Percentiles rank a stretch among this genome's conserved stretches.
phyloP scores from a whole-genome alignment of 2,329 filamentous ascomycete species.

The Alternaria triticina region DNA sequence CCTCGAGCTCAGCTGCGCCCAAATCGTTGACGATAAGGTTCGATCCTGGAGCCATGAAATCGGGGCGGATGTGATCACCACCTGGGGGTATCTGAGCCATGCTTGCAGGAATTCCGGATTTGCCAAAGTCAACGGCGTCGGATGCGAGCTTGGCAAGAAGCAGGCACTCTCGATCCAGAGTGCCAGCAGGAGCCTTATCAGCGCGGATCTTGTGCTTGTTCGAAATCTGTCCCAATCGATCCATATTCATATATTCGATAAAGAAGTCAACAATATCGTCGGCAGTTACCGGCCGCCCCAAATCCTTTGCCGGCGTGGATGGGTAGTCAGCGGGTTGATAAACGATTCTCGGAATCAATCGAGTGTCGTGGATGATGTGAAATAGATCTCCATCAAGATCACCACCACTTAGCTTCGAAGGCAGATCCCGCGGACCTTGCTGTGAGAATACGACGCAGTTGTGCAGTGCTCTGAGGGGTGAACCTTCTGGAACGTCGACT shows the following conservation, averaged over 20 bases:
- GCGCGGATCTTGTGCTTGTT: constrained; percentile 52
- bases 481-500: constrained; percentile 62
- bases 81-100: constrained; percentile 23
- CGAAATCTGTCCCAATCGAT: constrained; percentile 52
- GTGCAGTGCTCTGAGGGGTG: constrained; percentile 65
- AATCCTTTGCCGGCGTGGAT: constrained; percentile 60
- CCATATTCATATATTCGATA: constrained; percentile 58
- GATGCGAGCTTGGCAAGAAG: constrained; percentile 49
- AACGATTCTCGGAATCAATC: constrained; percentile 53
- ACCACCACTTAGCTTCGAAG: constrained; percentile 79
- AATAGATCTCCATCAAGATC: constrained; percentile 86
- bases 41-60: constrained; percentile 62
- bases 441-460: constrained; percentile 84
- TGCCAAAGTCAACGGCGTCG: constrained; percentile 41
- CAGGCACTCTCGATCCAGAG: constrained; percentile 40
- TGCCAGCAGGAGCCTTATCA: constrained; percentile 43
- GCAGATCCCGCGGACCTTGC: constrained; percentile 73
- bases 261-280: constrained; percentile 82
- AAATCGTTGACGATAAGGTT: constrained; percentile 42
- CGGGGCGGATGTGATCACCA: constrained; percentile 49
- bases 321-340: constrained; percentile 74
- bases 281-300: constrained; percentile 65
- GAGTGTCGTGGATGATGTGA: constrained; percentile 75
- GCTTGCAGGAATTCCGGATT: constrained; percentile 28
- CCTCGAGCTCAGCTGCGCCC: constrained; percentile 30